Evolutionary conservation across 768 basidiomycete genomes (phyloP), one percentile per base, ranked within the genome.

Genomic region (Hygrophorus pudorinus): DNA sequence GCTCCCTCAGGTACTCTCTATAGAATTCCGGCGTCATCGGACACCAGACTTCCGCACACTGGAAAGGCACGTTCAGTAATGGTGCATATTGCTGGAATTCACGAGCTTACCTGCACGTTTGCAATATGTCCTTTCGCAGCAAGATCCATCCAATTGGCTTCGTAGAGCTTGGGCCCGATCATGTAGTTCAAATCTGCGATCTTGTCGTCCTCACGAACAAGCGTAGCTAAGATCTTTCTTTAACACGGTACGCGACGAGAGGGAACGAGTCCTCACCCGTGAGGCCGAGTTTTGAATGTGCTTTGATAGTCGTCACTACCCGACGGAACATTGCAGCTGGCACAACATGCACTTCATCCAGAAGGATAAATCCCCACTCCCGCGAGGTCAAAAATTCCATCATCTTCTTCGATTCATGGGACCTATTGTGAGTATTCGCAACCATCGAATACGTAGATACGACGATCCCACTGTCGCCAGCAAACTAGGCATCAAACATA

Each of bases 131-230:
- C 96, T 64, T 98, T 98, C 48, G 91, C 91, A 42, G 96, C 96
- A 53, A 99, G 79, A 63, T 99, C 96, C 94, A 99, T 98, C 96
- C 96, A 99, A 60, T 99, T 99, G 3, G 96, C 96, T 65, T 99
- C 96, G 59, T 99, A 99, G 24, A 99, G 74, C 64, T 99, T 99
- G 7, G 96, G 96, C 5, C 96, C 96, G 60, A 99, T 98, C 82
- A 99, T 88, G 58, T 98, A 99, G 59, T 98, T 98, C 45, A 99
- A 70, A 65, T 99, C 96, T 12, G 85, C 84, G 56, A 99, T 98
- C 68, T 97, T 97, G 62, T 99, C 96, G 57, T 99, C 96, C 65
- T 99, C 96, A 47, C 96, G 85, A 18, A 99, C 96, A 33, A 99
- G 81, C 2, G 96, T 99, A 2, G 96, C 96, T 94, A 57, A 39